phyloP scores from a whole-genome alignment of 345 rosid genomes.

The Salix purpurea region DNA sequence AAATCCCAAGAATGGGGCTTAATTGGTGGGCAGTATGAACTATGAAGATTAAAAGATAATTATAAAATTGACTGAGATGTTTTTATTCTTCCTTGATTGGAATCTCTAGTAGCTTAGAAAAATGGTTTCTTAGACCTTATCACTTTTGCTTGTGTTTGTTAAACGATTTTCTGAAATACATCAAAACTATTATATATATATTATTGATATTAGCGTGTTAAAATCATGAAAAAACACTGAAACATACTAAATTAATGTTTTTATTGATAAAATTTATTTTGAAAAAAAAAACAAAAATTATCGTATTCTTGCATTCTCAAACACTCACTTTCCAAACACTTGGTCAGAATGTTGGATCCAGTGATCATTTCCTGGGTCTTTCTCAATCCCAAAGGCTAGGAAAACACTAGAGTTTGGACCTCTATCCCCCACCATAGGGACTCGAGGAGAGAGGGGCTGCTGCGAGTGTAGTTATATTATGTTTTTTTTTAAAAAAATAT shows the following conservation, averaged over 20 bases:
- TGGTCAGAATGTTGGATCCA: constrained; percentile 40
- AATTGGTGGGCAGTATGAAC: not conserved
- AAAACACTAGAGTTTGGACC: constrained; percentile 25
- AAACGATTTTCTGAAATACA: no score
- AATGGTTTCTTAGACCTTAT: constrained; percentile 24
- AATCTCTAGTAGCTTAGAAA: constrained; percentile 18
- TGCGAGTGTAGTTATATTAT: no score
- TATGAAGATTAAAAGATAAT: not conserved
- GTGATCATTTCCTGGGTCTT: constrained; percentile 26
- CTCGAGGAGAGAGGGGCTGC: not conserved
- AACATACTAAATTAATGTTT: no score
- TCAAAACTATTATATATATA: no score
- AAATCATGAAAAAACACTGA: no score
- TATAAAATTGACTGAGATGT: constrained; percentile 26
- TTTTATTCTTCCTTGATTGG: constrained; percentile 17
- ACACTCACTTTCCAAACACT: no score
- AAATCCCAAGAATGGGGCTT: not conserved
- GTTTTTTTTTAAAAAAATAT: no score
- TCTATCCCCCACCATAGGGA: constrained; percentile 24
- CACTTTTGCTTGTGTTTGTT: not conserved
- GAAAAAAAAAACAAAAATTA: no score
- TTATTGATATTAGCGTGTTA: no score
- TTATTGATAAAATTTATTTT: no score
- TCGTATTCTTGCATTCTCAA: no score
- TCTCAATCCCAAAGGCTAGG: not conserved